Evolutionary conservation across 345 rosid species (phyloP), one percentile per base, ranked within the genome.

Genomic region (Salix suchowensis): DNA sequence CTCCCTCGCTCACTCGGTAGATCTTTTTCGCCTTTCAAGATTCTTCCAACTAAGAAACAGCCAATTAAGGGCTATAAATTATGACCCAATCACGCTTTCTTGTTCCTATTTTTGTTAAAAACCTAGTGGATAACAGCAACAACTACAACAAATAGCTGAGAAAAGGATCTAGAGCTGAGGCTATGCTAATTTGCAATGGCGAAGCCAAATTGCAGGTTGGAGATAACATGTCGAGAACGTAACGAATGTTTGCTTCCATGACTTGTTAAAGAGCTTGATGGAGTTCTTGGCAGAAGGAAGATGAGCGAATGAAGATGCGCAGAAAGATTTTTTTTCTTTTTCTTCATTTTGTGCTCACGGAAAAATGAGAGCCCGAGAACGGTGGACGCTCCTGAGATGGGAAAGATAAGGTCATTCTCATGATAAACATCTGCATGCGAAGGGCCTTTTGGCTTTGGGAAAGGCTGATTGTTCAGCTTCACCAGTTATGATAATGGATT

Each of bases 311-410:
- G 64, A 19, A 44, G 50, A 12, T 46, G 50, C 5, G 50, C 50
- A 46, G 1, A 4, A 14, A 44, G 50, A 44, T 44, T 46, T 46
- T 12, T 12, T 46, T 1, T 14, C 50, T 46, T 46, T 13, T 46
- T 46, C 15, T 26, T 14, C 37, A 24, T 36, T 23, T 30, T 23
- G 50, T 76, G 68, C 66, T 21, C 70, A 50, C 68, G 68, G 60
- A 64, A 42, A 24, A 67, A 69, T 64, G 71, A 68, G 71, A 81
- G 73, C 69, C 78, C 68, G 62, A 75, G 72, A 75, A 79, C 68
- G 70, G 68, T 54, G 37, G 44, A 26, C 28, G 65, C 54, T 74
- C 70, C 61, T 52, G 60, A 37, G 71, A 19, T 68, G 19, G 23
- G 13, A 67, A 67, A 55, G 1, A 66, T 40, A 18, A 15, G 23